A percentile compares a stretch with the other conserved stretches of the same genome.
phyloP scores from a whole-genome alignment of 495 filamentous ascomycete genomes.

The Tuber brumale region DNA sequence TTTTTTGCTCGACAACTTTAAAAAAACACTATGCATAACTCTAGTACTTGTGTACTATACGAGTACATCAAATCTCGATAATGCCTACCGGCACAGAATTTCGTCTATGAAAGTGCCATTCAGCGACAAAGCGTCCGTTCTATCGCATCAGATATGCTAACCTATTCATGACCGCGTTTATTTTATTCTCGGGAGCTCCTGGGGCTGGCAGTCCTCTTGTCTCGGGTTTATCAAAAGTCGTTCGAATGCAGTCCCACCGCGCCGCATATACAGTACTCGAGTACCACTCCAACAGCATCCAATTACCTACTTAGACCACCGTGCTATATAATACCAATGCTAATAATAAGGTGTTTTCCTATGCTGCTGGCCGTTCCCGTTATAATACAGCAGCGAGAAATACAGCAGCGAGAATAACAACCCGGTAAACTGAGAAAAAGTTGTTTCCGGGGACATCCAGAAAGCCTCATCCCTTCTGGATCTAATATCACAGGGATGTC shows the following conservation, averaged over 20 bases:
- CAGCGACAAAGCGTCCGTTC: background rate
- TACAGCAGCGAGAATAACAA: background rate
- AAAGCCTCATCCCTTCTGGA: background rate
- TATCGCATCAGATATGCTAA: background rate
- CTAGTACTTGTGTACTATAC: background rate
- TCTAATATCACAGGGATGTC: background rate
- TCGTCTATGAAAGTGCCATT: background rate
- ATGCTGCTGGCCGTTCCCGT: background rate
- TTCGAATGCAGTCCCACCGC: background rate
- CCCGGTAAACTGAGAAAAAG: background rate
- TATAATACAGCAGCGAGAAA: background rate
- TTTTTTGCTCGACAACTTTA: no score
- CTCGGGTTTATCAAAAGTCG: background rate
- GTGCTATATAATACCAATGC: background rate
- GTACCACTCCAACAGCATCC: background rate
- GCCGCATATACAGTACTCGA: background rate
- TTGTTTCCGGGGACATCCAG: background rate
- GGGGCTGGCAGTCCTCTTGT: background rate
- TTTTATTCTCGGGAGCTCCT: background rate
- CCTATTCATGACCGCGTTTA: background rate
- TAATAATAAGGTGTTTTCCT: background rate
- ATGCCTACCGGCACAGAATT: background rate
- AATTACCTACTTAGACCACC: background rate
- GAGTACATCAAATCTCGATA: background rate
- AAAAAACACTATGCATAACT: background rate